Evolutionary conservation across 202 grass and related monocot genomes (phyloP).

Genomic region (Zoysia matrella): DNA sequence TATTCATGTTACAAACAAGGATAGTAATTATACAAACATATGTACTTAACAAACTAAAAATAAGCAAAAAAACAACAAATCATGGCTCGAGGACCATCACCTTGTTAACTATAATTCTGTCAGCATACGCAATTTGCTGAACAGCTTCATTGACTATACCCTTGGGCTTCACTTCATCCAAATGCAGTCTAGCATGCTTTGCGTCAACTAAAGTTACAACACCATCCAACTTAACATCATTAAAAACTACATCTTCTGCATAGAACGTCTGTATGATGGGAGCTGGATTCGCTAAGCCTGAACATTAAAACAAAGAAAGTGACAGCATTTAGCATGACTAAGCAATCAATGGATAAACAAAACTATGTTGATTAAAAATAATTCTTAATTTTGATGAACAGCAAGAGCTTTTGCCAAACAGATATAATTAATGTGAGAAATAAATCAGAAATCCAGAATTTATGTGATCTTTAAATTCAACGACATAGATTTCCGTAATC

Average conservation of each 20-base stretch:
- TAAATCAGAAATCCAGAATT: neutral
- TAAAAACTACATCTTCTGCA: conserved; percentile 91
- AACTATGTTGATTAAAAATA: neutral
- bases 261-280: conserved; percentile 99
- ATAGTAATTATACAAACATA: conserved; percentile 20
- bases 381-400: neutral
- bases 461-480: neutral
- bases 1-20: conserved; percentile 7
- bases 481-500: neutral
- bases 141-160: conserved; percentile 96
- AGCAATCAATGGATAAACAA: conserved; percentile 15
- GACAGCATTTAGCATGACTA: neutral
- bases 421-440: neutral
- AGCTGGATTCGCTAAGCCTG: conserved; percentile 95
- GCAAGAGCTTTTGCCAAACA: neutral
- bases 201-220: conserved; percentile 99
- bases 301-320: neutral
- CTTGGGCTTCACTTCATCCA: conserved; percentile 95
- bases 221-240: conserved; percentile 95
- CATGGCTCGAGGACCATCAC: conserved; percentile 42
- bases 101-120: conserved; percentile 99
- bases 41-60: neutral
- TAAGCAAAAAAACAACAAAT: neutral
- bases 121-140: conserved; percentile 98
- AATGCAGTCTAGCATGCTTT: conserved; percentile 83